Conservation (phyloP, 2,329 filamentous ascomycete species). For the Cercospora citrullina region DNA sequence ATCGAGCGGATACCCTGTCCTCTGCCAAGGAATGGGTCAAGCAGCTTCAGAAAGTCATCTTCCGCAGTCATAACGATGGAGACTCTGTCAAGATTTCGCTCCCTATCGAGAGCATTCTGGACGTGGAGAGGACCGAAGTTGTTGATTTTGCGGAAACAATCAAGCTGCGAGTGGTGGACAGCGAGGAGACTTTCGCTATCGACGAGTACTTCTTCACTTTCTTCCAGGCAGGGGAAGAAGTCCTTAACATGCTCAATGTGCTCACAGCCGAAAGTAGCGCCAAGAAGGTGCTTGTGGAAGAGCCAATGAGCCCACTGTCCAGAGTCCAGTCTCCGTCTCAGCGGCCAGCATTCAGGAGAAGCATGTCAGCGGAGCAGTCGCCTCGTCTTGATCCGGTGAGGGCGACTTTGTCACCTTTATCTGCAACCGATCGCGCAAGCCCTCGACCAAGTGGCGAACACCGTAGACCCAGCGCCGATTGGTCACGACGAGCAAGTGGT, state of each 20-base stretch:
- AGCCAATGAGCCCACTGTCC: slow-evolving; percentile 11
- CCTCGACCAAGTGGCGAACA: slow-evolving; percentile 47
- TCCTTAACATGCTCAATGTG: slow-evolving; percentile 62
- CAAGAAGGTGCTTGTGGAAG: slow-evolving; percentile 19
- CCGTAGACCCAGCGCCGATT: slow-evolving; percentile 43
- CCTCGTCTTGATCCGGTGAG: slow-evolving; percentile 42
- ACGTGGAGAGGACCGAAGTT: slow-evolving; percentile 88
- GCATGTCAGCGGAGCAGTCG: slow-evolving; percentile 20
- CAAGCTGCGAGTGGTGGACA: slow-evolving; percentile 89
- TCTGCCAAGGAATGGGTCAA: slow-evolving; percentile 98
- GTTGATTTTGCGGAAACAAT: slow-evolving; percentile 90
- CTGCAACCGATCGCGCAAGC: slow-evolving; percentile 40
- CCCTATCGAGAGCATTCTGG: slow-evolving; percentile 83
- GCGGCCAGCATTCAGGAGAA: slow-evolving; percentile 6
- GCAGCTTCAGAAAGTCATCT: slow-evolving; percentile 89
- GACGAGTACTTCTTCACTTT: slow-evolving; percentile 99
- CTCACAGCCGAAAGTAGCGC: slow-evolving; percentile 65
- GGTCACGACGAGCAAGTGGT: slow-evolving; percentile 35
- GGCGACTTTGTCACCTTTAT: slow-evolving; percentile 47
- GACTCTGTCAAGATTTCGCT: slow-evolving; percentile 96
- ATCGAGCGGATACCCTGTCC: slow-evolving; percentile 80
- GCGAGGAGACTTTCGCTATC: slow-evolving; percentile 89
- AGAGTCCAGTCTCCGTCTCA: slow-evolving; percentile 8
- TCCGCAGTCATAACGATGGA: slow-evolving; percentile 91
- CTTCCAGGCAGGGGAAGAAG: slow-evolving; percentile 76